Base-by-base conservation (phyloP, 148 eudicot species). In the Camellia sinensis region DNA sequence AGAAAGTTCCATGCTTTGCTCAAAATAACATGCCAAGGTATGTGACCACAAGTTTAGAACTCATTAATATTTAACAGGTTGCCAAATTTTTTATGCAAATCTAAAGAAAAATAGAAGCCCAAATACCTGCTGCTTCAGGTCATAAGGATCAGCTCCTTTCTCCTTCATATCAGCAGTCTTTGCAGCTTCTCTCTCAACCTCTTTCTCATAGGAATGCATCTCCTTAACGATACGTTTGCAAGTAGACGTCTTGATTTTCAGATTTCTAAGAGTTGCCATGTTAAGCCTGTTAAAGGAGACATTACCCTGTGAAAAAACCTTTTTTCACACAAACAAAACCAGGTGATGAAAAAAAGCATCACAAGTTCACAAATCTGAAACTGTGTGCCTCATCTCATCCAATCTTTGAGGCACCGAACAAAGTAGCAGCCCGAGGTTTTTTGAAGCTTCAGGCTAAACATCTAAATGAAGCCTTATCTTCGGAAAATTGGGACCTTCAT, bases 91-190 rank as follows among this genome's bases (percentile, higher is more conserved):
- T 59, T 21, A 41, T 2, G 10, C 50, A 29, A 29, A 29, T 37
- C 44, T 8, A 11, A 40, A 37, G 29, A 76, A 65, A 76, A 40
- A 3, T 18, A 73, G 72, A 67, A 61, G 15, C 69, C 67, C 52
- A 21, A 1, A 60, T 79, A 91, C 98, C 95, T 96, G 99, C 76
- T 96, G 98, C 84, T 96, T 96, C 80, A 93, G 93, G 80, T 96
- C 99, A 84, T 96, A 96, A 61, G 92, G 99, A 73, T 96, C 99
- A 70, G 99, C 98, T 18, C 89, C 88, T 61, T 90, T 92, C 80
- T 89, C 98, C 86, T 96, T 93, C 99, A 96, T 96, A 56, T 89
- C 95, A 74, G 98, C 88, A 60, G 93, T 93, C 88, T 93, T 96
- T 57, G 98, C 95, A 74, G 95, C 89, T 88, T 93, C 99, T 76